These are phyloP conservation scores for Handroanthus guayacan DNA, from an alignment of 257 asterid species.

Conservation along the genomic window DNA sequence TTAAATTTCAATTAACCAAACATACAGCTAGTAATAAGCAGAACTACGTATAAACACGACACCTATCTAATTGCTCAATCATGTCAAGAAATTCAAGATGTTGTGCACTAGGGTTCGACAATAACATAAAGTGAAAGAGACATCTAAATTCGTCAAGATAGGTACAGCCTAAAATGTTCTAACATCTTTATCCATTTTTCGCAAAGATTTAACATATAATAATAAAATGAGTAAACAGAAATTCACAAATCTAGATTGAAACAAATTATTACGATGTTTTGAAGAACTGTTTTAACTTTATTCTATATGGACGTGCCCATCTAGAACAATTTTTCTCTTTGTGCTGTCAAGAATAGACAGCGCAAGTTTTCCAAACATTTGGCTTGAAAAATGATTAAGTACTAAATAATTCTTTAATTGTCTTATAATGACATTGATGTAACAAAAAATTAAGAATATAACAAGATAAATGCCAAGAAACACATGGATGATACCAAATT, in stretches of 20 bases:
- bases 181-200: background rate
- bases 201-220: background rate
- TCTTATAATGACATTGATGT: background rate
- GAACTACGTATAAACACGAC: constrained; percentile 33
- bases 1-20: no score
- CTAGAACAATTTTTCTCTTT: background rate
- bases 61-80: background rate
- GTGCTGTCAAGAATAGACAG: background rate
- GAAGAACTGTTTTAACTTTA: background rate
- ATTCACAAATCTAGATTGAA: no score
- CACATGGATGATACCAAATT: constrained; percentile 28
- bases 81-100: background rate
- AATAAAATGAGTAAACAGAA: background rate
- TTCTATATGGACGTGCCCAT: background rate
- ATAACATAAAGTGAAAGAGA: background rate
- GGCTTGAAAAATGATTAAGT: constrained; percentile 7
- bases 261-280: background rate
- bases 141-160: constrained; percentile 6
- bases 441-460: background rate
- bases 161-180: background rate
- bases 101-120: no score
- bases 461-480: constrained; percentile 24
- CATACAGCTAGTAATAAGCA: constrained; percentile 22
- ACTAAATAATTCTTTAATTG: background rate
- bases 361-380: background rate